Conservation (phyloP, 371 early-diverging fungal genomes). For the Syncephalis plumigaleata region DNA sequence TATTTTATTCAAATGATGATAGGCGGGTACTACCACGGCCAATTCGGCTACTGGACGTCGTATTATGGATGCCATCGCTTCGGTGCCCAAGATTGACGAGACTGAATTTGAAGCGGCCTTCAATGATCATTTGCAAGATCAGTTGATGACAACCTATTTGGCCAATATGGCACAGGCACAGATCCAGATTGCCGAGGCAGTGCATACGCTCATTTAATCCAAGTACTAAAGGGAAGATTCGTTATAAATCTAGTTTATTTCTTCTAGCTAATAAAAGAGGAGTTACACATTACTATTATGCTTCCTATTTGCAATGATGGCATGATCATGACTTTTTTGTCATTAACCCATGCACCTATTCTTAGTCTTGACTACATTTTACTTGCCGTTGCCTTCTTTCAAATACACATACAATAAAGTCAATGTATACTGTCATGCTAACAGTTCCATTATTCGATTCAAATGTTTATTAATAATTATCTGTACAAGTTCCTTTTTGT, state of each 20-base stretch:
- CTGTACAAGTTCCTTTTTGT: too few relatives aligned
- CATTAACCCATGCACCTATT: too few relatives aligned
- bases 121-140: slow-evolving; percentile 78
- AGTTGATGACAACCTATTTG: slow-evolving; percentile 88
- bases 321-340: too few relatives aligned
- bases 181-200: slow-evolving; percentile 75
- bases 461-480: too few relatives aligned
- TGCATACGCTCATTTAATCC: slow-evolving; percentile 53
- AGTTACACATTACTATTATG: too few relatives aligned
- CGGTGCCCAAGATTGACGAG: slow-evolving; percentile 74
- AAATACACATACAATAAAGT: too few relatives aligned
- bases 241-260: neutral
- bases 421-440: too few relatives aligned
- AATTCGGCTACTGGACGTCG: slow-evolving; percentile 78
- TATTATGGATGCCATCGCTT: slow-evolving; percentile 82
- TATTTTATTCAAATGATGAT: too few relatives aligned
- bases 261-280: neutral
- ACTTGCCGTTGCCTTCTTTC: too few relatives aligned
- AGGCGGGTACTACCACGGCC: slow-evolving; percentile 39
- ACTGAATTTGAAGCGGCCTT: slow-evolving; percentile 77
- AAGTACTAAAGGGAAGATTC: neutral
- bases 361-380: too few relatives aligned
- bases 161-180: slow-evolving; percentile 89
- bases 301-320: too few relatives aligned
- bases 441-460: too few relatives aligned